Evolutionary conservation across 441 rosid genomes (phyloP).

Genomic region (Caryocar brasiliense): DNA sequence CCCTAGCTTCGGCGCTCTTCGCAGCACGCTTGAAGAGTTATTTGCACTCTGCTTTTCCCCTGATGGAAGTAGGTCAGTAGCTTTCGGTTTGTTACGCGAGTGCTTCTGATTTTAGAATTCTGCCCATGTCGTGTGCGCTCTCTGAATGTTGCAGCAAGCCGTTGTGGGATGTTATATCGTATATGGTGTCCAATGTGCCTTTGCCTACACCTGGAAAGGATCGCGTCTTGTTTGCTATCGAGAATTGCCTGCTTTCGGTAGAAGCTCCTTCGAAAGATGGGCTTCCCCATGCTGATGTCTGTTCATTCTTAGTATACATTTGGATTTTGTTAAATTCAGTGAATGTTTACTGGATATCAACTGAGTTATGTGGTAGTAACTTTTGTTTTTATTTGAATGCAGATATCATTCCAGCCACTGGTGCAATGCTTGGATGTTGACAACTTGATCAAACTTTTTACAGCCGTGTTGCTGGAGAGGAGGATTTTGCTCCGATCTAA

Average conservation of each 20-base stretch:
- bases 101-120: background rate
- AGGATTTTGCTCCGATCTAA: conserved; percentile 88
- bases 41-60: conserved; percentile 81
- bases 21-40: conserved; percentile 75
- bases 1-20: conserved; percentile 70
- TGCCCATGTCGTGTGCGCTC: background rate
- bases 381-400: conserved; percentile 31
- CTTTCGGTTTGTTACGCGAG: background rate
- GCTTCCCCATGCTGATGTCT: conserved; percentile 89
- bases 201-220: conserved; percentile 94
- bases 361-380: no score
- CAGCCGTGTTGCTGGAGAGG: conserved; percentile 87
- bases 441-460: conserved; percentile 80
- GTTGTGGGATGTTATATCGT: conserved; percentile 76
- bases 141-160: conserved; percentile 76
- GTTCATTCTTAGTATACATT: conserved; percentile 12
- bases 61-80: conserved; percentile 68
- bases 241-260: conserved; percentile 73
- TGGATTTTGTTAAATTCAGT: conserved; percentile 2
- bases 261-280: conserved; percentile 92
- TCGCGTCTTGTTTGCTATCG: conserved; percentile 79
- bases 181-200: conserved; percentile 73
- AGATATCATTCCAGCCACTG: conserved; percentile 94
- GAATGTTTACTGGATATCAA: background rate
- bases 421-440: conserved; percentile 92